Percentiles rank a stretch among this genome's conserved stretches.
Evolutionary conservation across 2,329 filamentous ascomycete genomes (phyloP).

Genomic region (Aureobasidium musti): DNA sequence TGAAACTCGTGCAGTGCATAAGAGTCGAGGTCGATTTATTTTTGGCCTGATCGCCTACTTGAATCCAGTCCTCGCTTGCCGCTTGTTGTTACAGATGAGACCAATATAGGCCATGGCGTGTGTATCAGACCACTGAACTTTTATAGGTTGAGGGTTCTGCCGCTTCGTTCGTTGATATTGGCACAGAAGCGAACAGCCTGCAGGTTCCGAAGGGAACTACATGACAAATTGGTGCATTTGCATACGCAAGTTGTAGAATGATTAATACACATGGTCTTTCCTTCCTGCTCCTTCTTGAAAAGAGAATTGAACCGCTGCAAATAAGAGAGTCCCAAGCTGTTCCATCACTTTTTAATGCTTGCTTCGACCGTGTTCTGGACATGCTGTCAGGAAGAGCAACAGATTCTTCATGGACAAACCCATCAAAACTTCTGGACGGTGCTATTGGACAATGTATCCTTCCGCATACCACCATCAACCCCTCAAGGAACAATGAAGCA

Average conservation of each 20-base stretch:
- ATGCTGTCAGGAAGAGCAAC: conserved; percentile 1
- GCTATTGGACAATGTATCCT: background rate
- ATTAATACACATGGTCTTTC: conserved; percentile 24
- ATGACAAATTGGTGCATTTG: conserved; percentile 12
- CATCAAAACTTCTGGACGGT: background rate
- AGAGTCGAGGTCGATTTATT: conserved; percentile 13
- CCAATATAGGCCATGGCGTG: background rate
- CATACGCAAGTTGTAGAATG: conserved; percentile 5
- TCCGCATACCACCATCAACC: background rate
- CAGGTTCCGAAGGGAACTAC: conserved; percentile 10
- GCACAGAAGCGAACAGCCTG: background rate
- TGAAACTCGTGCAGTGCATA: conserved; percentile 6
- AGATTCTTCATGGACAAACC: background rate
- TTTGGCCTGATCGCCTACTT: background rate
- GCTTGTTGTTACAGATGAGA: background rate
- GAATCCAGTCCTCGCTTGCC: background rate
- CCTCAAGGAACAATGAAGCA: background rate
- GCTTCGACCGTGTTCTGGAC: background rate
- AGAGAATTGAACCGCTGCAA: background rate
- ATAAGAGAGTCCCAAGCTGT: background rate
- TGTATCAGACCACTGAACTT: background rate
- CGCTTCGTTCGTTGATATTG: background rate
- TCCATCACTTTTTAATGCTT: conserved; percentile 12
- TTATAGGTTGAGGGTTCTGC: background rate
- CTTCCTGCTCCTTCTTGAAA: background rate